Evolutionary conservation across 805 yeast species (phyloP), one percentile per base, ranked within the genome.

Genomic region (Barnettozyma vustinii): DNA sequence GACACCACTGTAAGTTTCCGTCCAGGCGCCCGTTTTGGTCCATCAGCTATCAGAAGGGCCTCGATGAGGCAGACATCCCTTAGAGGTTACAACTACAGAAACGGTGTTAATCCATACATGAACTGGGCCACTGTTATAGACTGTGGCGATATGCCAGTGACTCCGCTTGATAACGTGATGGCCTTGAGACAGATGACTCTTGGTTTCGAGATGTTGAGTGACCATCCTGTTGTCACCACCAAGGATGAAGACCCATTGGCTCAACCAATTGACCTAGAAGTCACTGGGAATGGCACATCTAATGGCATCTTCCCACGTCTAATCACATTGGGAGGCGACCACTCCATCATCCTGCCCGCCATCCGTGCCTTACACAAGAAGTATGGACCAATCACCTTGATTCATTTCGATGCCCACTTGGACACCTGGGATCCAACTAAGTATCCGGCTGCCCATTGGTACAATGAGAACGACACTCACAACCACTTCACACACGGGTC

Each of bases 1-100:
- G 96, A 87, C 60, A 87, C 94, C 7, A 92, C 92, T 0, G 83
- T 82, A 0, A 76, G 90, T 1, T 87, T 81, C 63, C 73, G 95
- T 45, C 77, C 91, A 0, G 95, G 96, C 7, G 91, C 95, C 2
- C 68, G 96, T 47, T 87, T 87, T 65, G 96, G 96, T 2, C 96
- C 92, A 3, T 66, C 81, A 45, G 84, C 86, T 12, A 81, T 84
- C 45, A 68, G 91, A 54, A 68, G 74, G 2, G 86, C 87, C 2
- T 80, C 87, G 3, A 86, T 81, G 59, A 74, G 95, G 55, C 95
- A 87, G 61, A 78, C 80, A 3, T 64, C 81, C 2, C 62, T 80
- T 47, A 70, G 94, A 49, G 91, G 91, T 1, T 87, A 79, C 70
- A 87, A 87, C 69, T 73, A 71, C 48, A 68, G 88, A 40, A 87